These are phyloP conservation scores for Boletus tomentosulus DNA, from an alignment of 768 basidiomycete genomes.

Conservation along the genomic window DNA sequence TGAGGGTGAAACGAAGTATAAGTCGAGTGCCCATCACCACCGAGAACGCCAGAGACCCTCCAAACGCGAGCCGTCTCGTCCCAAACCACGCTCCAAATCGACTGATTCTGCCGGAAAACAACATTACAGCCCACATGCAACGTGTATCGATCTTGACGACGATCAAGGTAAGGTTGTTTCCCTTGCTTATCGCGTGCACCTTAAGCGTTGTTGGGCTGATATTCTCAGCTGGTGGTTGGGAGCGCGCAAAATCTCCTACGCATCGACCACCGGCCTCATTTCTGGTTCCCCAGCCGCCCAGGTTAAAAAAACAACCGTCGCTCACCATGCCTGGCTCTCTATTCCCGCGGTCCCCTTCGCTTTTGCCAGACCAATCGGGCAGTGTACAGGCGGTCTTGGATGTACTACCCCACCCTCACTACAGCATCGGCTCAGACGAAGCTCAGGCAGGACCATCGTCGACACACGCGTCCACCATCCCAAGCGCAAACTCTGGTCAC, in stretches of 20 bases:
- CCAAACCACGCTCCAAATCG: conserved; percentile 22
- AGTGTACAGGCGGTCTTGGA: background rate
- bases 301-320: conserved; percentile 34
- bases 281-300: conserved; percentile 31
- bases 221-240: conserved; percentile 14
- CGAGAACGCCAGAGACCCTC: conserved; percentile 8
- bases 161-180: conserved; percentile 19
- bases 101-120: conserved; percentile 6
- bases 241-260: conserved; percentile 19
- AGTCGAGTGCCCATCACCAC: conserved; percentile 3
- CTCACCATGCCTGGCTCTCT: conserved; percentile 77
- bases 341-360: conserved; percentile 69
- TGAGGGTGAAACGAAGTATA: conserved; percentile 12
- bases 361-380: conserved; percentile 39
- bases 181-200: background rate
- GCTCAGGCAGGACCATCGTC: conserved; percentile 17
- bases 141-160: conserved; percentile 2
- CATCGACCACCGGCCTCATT: conserved; percentile 9
- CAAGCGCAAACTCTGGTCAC: background rate
- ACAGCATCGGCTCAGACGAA: background rate
- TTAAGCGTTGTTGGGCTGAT: too few species aligned
- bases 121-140: conserved; percentile 1
- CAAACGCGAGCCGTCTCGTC: conserved; percentile 7
- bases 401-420: background rate
- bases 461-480: conserved; percentile 2